Evolutionary conservation across 1,284 basidiomycete species (phyloP).

Genomic region (Puccinia horiana): DNA sequence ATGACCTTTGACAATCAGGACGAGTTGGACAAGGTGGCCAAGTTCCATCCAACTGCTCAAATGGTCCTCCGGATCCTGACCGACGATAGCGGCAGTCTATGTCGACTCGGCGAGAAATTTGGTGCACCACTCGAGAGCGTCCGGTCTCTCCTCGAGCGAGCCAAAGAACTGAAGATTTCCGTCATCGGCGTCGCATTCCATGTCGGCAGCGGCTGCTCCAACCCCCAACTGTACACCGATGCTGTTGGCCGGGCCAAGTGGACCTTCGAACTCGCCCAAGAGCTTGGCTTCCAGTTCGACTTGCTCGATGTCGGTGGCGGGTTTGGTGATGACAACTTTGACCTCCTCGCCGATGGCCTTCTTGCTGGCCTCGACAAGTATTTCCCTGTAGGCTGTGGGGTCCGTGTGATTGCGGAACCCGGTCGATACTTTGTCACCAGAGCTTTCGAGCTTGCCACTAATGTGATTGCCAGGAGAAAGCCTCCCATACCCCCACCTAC

Average conservation of each 20-base stretch:
- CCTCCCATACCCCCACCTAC: conserved; percentile 53
- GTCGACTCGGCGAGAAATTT: conserved; percentile 92
- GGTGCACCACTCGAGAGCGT: conserved; percentile 86
- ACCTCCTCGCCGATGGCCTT: conserved; percentile 74
- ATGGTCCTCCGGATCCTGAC: conserved; percentile 92
- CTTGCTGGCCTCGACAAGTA: conserved; percentile 72
- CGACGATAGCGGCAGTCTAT: conserved; percentile 92
- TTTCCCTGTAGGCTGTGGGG: conserved; percentile 76
- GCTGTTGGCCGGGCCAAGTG: conserved; percentile 79
- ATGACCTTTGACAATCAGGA: conserved; percentile 99
- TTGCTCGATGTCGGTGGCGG: conserved; percentile 89
- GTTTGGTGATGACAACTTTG: conserved; percentile 87
- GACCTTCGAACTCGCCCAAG: conserved; percentile 84
- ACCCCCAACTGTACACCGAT: conserved; percentile 83
- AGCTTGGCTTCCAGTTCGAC: conserved; percentile 77
- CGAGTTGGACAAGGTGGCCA: conserved; percentile 92
- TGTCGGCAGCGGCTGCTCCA: conserved; percentile 94
- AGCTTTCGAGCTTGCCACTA: conserved; percentile 89
- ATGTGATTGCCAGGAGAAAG: conserved; percentile 80
- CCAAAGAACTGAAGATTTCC: conserved; percentile 75
- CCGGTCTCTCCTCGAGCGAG: conserved; percentile 75
- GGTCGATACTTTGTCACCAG: conserved; percentile 90
- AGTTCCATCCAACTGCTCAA: conserved; percentile 77
- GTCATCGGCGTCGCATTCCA: conserved; percentile 97
- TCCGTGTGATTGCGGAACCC: conserved; percentile 93